A percentile compares a stretch with the other conserved stretches of the same genome.
Evolutionary conservation across 2,329 filamentous ascomycete genomes (phyloP).

Genomic region (Hymenoscyphus linearis): DNA sequence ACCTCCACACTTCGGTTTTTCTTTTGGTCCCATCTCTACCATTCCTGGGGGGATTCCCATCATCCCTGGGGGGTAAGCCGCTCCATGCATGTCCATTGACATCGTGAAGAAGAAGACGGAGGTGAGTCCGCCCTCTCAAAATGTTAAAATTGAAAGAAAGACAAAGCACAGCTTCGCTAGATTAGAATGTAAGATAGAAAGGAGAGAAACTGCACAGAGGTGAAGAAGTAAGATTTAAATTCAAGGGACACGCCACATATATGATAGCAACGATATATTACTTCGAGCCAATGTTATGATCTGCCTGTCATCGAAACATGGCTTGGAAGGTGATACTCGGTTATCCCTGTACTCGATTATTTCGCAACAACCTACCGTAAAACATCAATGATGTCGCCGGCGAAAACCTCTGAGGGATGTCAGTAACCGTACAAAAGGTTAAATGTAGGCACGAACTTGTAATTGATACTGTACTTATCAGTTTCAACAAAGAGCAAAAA

Average conservation of each 20-base stretch:
- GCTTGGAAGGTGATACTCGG: background rate
- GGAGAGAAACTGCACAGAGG: background rate
- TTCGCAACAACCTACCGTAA: background rate
- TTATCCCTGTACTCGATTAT: background rate
- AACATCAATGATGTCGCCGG: background rate
- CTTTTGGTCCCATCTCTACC: background rate
- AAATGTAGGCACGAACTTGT: background rate
- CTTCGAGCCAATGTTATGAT: background rate
- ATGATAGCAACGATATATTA: background rate
- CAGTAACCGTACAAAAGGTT: background rate
- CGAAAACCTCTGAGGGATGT: background rate
- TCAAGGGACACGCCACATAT: background rate
- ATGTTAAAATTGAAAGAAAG: background rate
- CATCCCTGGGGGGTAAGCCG: background rate
- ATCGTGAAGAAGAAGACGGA: background rate
- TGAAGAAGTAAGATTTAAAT: background rate
- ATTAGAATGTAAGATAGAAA: conserved; percentile 1
- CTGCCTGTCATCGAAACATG: conserved; percentile 1
- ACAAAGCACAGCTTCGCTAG: background rate
- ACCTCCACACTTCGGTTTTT: conserved; percentile 17
- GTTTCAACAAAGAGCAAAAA: background rate
- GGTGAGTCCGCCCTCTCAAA: conserved; percentile 8
- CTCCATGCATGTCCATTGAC: background rate
- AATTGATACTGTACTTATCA: background rate
- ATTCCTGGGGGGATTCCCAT: too few species aligned